Conservation (phyloP, 1,139 yeast genomes). For the Taphrina confusa region DNA sequence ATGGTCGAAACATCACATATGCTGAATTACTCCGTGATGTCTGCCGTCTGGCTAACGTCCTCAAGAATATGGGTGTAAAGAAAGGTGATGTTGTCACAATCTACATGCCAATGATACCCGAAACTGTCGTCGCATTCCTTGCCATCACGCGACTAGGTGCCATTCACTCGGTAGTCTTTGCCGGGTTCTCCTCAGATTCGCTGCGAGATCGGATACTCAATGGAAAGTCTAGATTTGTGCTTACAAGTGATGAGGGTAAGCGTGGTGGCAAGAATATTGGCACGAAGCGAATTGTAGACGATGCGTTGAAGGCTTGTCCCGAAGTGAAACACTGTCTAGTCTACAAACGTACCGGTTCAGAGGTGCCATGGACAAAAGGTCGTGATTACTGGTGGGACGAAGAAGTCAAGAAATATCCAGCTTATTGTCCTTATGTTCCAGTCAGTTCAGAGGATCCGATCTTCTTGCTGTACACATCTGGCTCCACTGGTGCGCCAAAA, state of each 20-base stretch:
- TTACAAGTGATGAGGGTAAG: slow-evolving; percentile 94
- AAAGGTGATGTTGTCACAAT: slow-evolving; percentile 97
- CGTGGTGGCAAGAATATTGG: slow-evolving; percentile 93
- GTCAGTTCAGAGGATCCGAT: slow-evolving; percentile 91
- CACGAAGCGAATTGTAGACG: slow-evolving; percentile 92
- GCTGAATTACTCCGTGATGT: slow-evolving; percentile 86
- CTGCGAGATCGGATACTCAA: slow-evolving; percentile 86
- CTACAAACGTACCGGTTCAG: slow-evolving; percentile 79
- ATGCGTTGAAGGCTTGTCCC: slow-evolving; percentile 78
- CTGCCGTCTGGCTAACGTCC: slow-evolving; percentile 82
- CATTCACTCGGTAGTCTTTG: slow-evolving; percentile 91
- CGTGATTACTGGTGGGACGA: slow-evolving; percentile 96
- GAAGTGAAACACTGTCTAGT: slow-evolving; percentile 80
- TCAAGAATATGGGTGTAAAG: slow-evolving; percentile 79
- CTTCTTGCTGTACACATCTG: slow-evolving; percentile 90
- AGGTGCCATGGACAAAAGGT: slow-evolving; percentile 69
- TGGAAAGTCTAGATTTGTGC: slow-evolving; percentile 83
- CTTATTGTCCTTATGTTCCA: slow-evolving; percentile 83
- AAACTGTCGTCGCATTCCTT: slow-evolving; percentile 89
- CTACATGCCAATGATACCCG: slow-evolving; percentile 96
- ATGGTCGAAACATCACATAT: slow-evolving; percentile 69
- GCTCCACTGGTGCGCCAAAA: slow-evolving; percentile 97
- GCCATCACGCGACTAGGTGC: slow-evolving; percentile 97
- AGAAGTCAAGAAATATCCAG: slow-evolving; percentile 75
- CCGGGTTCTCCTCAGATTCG: slow-evolving; percentile 95